Base-by-base conservation (phyloP, 2,329 filamentous ascomycete genomes). In the Pezicula rhizophila region DNA sequence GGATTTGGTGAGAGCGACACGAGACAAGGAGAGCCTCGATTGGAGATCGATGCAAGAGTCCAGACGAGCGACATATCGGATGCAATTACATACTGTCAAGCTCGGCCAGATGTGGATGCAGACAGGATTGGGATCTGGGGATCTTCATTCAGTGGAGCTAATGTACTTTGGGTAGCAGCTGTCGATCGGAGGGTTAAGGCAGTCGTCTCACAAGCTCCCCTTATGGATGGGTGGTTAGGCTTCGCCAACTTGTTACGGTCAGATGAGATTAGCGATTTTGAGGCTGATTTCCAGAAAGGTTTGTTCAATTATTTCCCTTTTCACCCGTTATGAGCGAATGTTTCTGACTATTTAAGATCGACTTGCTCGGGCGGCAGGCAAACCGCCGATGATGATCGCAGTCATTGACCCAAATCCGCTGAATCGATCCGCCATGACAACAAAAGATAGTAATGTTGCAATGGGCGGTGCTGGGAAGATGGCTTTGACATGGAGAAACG, bases 111-210 rank as follows among this genome's bases (percentile, higher is more conserved):
- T 23, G 62, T 70, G 2, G 57, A 68, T 52, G 25, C 51, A 3
- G 42, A 58, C 10, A 64, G 58, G 35, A 64, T 70, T 45, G 66
- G 60, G 12, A 56, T 70, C 18, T 71, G 68, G 66, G 69, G 68
- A 10, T 59, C 52, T 43, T 62, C 61, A 10, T 66, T 67, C 52
- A 63, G 60, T 49, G 68, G 68, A 23, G 69, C 68, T n/a, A 64
- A 71, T 58, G 66, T 67, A 6, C 52, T 72, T 1, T 60, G 56
- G 46, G 62, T 69, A 40, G 68, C 60, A 18, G 68, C 70, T 14
- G 57, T 63, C 2, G 69, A 73, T 49, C 60, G 59, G 26, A 56
- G 68, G 15, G 65, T 72, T 40, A 70, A 71, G 50, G 66, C 60
- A 14, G 68, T 71, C 1, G 51, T 72, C 12, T 60, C 53, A 42